Conservation (phyloP, 1,139 yeast species). For the Geotrichum klebahnii region DNA sequence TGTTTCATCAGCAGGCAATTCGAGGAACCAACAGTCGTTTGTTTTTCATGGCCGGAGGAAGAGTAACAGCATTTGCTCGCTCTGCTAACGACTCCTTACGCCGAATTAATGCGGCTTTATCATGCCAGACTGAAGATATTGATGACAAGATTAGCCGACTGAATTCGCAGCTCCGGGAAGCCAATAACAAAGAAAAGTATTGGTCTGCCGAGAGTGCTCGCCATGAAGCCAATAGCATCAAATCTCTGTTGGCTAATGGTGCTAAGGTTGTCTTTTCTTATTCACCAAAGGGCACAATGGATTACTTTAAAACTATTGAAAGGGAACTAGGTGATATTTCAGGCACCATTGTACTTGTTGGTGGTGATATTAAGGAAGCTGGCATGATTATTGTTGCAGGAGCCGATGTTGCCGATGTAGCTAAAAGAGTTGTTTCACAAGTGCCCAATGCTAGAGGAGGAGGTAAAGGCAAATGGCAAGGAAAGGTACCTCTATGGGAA, state of each 20-base stretch:
- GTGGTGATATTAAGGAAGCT: slow-evolving; percentile 56
- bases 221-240: slow-evolving; percentile 48
- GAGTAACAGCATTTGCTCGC: slow-evolving; percentile 55
- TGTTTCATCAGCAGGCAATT: slow-evolving; percentile 51
- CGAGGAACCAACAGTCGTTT: slow-evolving; percentile 71
- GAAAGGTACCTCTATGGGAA: slow-evolving; percentile 47
- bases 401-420: slow-evolving; percentile 43
- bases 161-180: slow-evolving; percentile 49
- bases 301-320: slow-evolving; percentile 52
- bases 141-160: slow-evolving; percentile 53
- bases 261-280: slow-evolving; percentile 27
- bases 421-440: slow-evolving; percentile 47
- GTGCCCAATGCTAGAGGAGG: slow-evolving; percentile 67
- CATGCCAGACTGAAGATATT: slow-evolving; percentile 66
- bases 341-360: slow-evolving; percentile 40
- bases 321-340: slow-evolving; percentile 46
- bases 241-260: slow-evolving; percentile 35
- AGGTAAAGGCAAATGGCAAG: slow-evolving; percentile 83
- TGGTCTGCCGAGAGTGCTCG: slow-evolving; percentile 60
- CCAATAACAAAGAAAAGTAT: slow-evolving; percentile 48
- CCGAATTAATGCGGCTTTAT: slow-evolving; percentile 51
- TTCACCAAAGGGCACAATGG: slow-evolving; percentile 56
- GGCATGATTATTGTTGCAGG: slow-evolving; percentile 69
- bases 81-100: slow-evolving; percentile 51
- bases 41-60: slow-evolving; percentile 68